Evolutionary conservation across 345 rosid genomes (phyloP).

Genomic region (Trapa incisa): DNA sequence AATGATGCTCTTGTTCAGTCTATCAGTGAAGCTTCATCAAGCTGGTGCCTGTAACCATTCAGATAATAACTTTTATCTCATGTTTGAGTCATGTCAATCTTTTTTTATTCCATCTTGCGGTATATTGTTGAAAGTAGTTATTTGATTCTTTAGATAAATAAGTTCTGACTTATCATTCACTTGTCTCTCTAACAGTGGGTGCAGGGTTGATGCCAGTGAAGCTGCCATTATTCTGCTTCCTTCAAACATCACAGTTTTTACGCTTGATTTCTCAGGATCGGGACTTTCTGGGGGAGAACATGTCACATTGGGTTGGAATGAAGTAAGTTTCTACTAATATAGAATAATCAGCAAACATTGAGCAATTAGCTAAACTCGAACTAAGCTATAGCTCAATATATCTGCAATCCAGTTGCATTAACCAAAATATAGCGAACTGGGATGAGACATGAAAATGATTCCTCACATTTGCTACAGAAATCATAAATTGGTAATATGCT

Average conservation of each 20-base stretch:
- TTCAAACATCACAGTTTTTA: slow-evolving; percentile 78
- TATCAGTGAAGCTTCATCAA: not conserved
- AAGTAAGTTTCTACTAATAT: slow-evolving; percentile 29
- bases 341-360: not conserved
- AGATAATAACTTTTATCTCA: not conserved
- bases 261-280: slow-evolving; percentile 92
- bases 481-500: not conserved
- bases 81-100: not conserved
- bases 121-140: not conserved
- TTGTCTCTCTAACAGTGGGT: slow-evolving; percentile 54
- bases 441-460: not conserved
- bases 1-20: not conserved
- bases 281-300: slow-evolving; percentile 83
- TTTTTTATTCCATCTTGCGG: not conserved
- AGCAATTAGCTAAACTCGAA: not conserved
- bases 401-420: not conserved
- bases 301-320: slow-evolving; percentile 83
- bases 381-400: not conserved
- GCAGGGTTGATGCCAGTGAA: slow-evolving; percentile 94
- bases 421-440: not conserved
- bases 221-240: slow-evolving; percentile 78
- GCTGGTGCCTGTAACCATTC: not conserved
- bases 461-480: not conserved
- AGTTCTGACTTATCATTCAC: not conserved
- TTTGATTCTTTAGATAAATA: not conserved